Base-by-base conservation (phyloP, 2,329 filamentous ascomycete species). In the Zymoseptoria pseudotritici region DNA sequence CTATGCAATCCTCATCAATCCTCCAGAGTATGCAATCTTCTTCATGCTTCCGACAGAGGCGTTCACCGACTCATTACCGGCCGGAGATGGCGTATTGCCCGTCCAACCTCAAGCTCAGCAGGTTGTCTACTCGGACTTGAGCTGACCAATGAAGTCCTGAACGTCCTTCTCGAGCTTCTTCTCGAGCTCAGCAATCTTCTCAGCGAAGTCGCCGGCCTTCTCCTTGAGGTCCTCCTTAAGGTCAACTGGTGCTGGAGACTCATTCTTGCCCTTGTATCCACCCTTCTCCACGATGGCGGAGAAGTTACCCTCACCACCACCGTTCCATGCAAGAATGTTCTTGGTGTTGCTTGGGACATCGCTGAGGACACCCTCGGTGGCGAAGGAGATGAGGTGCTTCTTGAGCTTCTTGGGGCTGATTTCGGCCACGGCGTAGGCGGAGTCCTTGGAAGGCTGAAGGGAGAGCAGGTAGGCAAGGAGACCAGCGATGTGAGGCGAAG, bases 321-420 rank as follows among this genome's bases (percentile, higher is more conserved):
- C 94, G 85, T 99, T 99, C 93, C 92, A 99, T 77, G 93, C 93
- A 64, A 99, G 91, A 73, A 96, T 82, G 85, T 99, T 99, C 75
- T 86, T 86, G 69, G 95, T 99, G 75, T 90, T 86, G 56, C 80
- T 81, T 66, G 93, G 93, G 56, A 99, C 87, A 70, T 95, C 91
- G 68, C 81, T 82, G 58, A 99, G 86, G 67, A 85, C 84, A 73
- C 82, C 88, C 71, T 85, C 77, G 64, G 94, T 97, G 69, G 88
- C 90, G 69, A 97, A 86, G 68, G 83, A 81, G 74, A 99, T 86
- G 68, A 99, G 80, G 78, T 86, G 88, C 69, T 86, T 82, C 90
- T 99, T 99, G 72, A 99, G 84, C 84, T 96, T 87, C 82, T 90
- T 89, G 63, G 94, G 94, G 55, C 91, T 94, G 77, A 99, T 91